Evolutionary conservation across 2,329 filamentous ascomycete species (phyloP), one percentile per base, ranked within the genome.

Genomic region (Leptographium flavum): DNA sequence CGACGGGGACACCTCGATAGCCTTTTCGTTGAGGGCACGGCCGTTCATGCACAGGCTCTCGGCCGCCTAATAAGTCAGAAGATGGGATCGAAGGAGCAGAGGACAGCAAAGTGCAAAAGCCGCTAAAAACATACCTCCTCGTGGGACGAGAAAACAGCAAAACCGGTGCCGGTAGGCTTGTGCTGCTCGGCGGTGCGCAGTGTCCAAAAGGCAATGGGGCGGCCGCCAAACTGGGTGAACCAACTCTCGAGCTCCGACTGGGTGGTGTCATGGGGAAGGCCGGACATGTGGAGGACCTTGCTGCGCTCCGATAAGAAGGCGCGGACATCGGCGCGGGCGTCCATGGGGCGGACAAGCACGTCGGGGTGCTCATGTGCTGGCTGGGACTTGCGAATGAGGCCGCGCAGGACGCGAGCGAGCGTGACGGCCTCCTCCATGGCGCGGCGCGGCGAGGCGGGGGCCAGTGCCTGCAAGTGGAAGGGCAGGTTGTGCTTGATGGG

Each of bases 1-100:
- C 9, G 90, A 96, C 10, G 92, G 92, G 5, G 92, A 95, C 48
- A 98, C 92, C 65, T 98, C 92, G 58, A 98, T 96, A 52, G 92
- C 92, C 70, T 96, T 96, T 64, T 98, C 92, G 59, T 96, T 98
- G 49, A 98, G 74, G 44, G 92, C 92, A 57, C 92, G 87, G 45
- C 92, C 92, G 58, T 98, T 98, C 92, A 98, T 98, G 70, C 92
- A 96, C 48, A 98, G 75, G 63, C 87, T 94, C 64, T 98, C 92
- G 42, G 92, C 92, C 55, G 92, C 92, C 90, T 94, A 36, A 10
- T 38, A 27, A 19, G 21, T 13, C 5, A 28, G 22, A 3, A 28
- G 1, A 15, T 30, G 23, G 10, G 25, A 7, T 8, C 32, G 9
- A 22, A 22, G 30, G 19, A 30, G 19, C 5, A 31, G 23, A 43